Conservation (phyloP, 1,139 yeast genomes). For the Blastobotrys persicus region DNA sequence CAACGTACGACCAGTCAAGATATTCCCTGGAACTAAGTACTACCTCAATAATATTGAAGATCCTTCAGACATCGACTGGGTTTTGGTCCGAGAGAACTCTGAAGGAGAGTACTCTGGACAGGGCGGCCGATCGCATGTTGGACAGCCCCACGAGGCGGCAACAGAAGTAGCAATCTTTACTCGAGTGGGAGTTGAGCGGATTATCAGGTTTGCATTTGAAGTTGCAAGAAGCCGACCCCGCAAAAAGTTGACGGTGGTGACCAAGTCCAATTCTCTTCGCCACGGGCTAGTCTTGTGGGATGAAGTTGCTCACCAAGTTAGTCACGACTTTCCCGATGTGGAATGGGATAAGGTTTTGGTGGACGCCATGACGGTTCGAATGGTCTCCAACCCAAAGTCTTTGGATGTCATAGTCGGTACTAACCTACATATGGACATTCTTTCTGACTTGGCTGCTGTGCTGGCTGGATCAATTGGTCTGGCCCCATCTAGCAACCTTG, state of each 20-base stretch:
- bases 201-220: slow-evolving; percentile 93
- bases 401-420: slow-evolving; percentile 99
- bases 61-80: slow-evolving; percentile 73
- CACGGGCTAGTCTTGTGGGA: slow-evolving; percentile 96
- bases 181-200: slow-evolving; percentile 93
- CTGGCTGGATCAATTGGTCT: slow-evolving; percentile 97
- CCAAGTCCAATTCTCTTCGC: slow-evolving; percentile 98
- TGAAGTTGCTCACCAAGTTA: slow-evolving; percentile 84
- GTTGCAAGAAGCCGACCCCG: slow-evolving; percentile 87
- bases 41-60: slow-evolving; percentile 57
- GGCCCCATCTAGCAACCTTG: slow-evolving; percentile 99
- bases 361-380: slow-evolving; percentile 90
- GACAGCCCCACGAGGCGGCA: slow-evolving; percentile 68
- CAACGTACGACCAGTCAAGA: slow-evolving; percentile 95
- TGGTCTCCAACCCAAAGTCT: slow-evolving; percentile 77
- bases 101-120: slow-evolving; percentile 99
- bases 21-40: slow-evolving; percentile 89
- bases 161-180: slow-evolving; percentile 98
- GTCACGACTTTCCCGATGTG: slow-evolving; percentile 88
- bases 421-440: slow-evolving; percentile 94
- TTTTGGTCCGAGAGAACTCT: slow-evolving; percentile 96
- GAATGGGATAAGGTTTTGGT: slow-evolving; percentile 79
- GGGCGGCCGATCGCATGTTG: slow-evolving; percentile 43
- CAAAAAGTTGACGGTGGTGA: slow-evolving; percentile 90
- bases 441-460: slow-evolving; percentile 96